phyloP scores from a whole-genome alignment of 2,329 filamentous ascomycete species.

The Sporothrix sp. region DNA sequence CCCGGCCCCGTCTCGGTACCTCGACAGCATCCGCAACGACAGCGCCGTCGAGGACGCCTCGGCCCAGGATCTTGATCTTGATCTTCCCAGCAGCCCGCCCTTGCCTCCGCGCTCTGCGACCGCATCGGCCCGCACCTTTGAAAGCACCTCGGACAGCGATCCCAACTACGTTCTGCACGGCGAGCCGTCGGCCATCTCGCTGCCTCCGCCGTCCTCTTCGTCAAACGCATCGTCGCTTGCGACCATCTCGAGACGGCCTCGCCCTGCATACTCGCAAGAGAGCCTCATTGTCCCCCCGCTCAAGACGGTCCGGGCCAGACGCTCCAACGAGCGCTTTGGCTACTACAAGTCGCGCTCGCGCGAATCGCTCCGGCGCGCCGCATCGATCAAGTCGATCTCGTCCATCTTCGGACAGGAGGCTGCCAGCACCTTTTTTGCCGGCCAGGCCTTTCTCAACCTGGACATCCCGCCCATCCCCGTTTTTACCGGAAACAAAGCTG shows the following conservation, averaged over 20 bases:
- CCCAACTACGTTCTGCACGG: slow-evolving; percentile 47
- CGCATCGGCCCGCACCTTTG: slow-evolving; percentile 23
- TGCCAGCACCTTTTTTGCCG: slow-evolving; percentile 28
- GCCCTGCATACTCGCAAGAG: slow-evolving; percentile 48
- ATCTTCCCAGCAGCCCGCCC: slow-evolving; percentile 13
- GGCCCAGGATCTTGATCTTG: too few relatives aligned
- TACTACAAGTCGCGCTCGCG: slow-evolving; percentile 42
- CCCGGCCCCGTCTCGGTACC: slow-evolving; percentile 9
- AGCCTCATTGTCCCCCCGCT: slow-evolving; percentile 50
- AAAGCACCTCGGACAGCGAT: slow-evolving; percentile 32
- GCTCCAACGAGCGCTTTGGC: slow-evolving; percentile 39
- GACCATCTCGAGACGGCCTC: slow-evolving; percentile 26
- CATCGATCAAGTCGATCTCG: slow-evolving; percentile 41
- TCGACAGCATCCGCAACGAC: slow-evolving; percentile 2
- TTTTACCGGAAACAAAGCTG: slow-evolving; percentile 16
- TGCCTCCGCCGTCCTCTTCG: slow-evolving; percentile 28
- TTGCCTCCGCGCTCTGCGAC: slow-evolving; percentile 18
- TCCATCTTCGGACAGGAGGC: slow-evolving; percentile 42
- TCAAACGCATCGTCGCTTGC: slow-evolving; percentile 22
- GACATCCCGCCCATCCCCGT: slow-evolving; percentile 24
- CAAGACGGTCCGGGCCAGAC: slow-evolving; percentile 34
- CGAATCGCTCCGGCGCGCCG: slow-evolving; percentile 41
- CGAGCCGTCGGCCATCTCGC: slow-evolving; percentile 21
- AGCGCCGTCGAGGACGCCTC: background rate
- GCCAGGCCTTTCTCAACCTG: slow-evolving; percentile 32